Base-by-base conservation (phyloP, 1,284 basidiomycete genomes). In the Fomitopsis betulina region DNA sequence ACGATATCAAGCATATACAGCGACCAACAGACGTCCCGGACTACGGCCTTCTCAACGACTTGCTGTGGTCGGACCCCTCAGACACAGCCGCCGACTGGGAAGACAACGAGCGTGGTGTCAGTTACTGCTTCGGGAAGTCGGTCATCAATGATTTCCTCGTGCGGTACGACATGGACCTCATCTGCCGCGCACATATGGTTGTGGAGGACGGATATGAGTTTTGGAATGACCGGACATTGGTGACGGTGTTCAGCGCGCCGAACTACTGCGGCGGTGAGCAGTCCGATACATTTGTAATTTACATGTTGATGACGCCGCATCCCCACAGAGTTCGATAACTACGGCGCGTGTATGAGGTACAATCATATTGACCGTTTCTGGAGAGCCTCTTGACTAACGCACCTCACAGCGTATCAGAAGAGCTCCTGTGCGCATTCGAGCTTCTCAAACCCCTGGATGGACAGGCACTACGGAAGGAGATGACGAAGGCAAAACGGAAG, bases 151-250 rank as follows among this genome's bases (percentile, higher is more conserved):
- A 96, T 63, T 98, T 98, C 79, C 77, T 98, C 59, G 86, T 87
- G 64, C 87, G 91, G 64, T 89, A 92, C 69, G 97, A 99, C 75
- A 99, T 99, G 88, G 97, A 99, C 76, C 82, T 99, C 62, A 99
- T 99, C 76, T 99, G 97, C 78, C 88, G 97, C 55, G 97, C 97
- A 42, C 97, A 99, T 76, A 99, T 99, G 97, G 97, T 99, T 39
- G 97, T 99, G 56, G 97, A 99, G 72, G 94, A 96, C 70, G 97
- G 96, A 2, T 99, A 99, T 72, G 97, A 99, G 78, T 99, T 99
- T 72, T 99, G 97, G 94, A 98, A 99, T 70, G 97, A 99, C 68
- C 83, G 97, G 62, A 98, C 96, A 55, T 76, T 99, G 64, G 97
- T 99, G 50, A 99, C 97, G 0, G 95, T 99, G 53, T 99, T 99